phyloP scores from a whole-genome alignment of 192 early-diverging fungal genomes.

The Dissophora globulifera region DNA sequence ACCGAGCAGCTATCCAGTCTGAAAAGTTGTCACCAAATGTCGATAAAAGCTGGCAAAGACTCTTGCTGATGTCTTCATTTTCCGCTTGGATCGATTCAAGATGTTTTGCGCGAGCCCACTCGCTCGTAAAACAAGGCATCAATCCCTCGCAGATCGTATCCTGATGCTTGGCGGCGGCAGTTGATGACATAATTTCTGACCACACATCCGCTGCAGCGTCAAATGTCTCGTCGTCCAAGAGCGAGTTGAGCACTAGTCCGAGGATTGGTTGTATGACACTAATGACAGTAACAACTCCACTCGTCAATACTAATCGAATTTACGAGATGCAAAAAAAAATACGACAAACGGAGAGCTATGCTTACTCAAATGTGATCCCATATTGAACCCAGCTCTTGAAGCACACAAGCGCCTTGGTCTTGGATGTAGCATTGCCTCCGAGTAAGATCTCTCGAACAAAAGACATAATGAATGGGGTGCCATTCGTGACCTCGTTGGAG shows the following conservation, averaged over 20 bases:
- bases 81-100: constrained; percentile 56
- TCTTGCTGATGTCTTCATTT: constrained; percentile 60
- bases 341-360: background rate
- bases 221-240: constrained; percentile 56
- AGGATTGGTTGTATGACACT: constrained; percentile 57
- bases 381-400: constrained; percentile 68
- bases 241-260: constrained; percentile 50
- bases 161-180: constrained; percentile 47
- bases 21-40: constrained; percentile 68
- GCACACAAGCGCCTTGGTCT: constrained; percentile 61
- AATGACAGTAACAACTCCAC: no score
- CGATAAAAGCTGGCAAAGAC: constrained; percentile 61
- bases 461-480: constrained; percentile 28
- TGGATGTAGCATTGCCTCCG: constrained; percentile 28
- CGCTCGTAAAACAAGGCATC: constrained; percentile 60
- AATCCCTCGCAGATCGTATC: constrained; percentile 56
- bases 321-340: background rate
- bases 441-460: constrained; percentile 27
- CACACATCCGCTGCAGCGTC: constrained; percentile 64
- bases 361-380: constrained; percentile 64
- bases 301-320: background rate
- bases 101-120: constrained; percentile 56
- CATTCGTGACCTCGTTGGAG: constrained; percentile 18
- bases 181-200: constrained; percentile 61
- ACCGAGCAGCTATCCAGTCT: constrained; percentile 59